A percentile compares a stretch with the other conserved stretches of the same genome.
Evolutionary conservation across 2,329 filamentous ascomycete genomes (phyloP).

Genomic region (Colletotrichum sp.): DNA sequence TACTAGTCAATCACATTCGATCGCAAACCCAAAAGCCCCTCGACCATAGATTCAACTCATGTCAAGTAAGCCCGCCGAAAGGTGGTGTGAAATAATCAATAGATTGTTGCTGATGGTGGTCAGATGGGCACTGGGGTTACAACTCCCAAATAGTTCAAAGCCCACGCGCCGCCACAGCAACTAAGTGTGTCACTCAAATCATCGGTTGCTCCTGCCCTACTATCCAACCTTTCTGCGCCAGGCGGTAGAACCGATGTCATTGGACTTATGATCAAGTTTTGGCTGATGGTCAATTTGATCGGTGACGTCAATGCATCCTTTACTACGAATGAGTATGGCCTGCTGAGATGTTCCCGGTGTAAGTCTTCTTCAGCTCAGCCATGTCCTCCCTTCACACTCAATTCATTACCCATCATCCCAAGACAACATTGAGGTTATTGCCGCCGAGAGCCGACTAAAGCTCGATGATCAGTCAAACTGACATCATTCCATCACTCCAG

Average conservation of each 20-base stretch:
- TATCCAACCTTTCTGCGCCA: neutral
- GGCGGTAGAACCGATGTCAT: neutral
- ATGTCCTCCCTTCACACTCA: neutral
- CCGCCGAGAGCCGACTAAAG: neutral
- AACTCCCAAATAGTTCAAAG: neutral
- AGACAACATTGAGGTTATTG: neutral
- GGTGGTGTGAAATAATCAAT: neutral
- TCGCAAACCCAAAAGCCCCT: neutral
- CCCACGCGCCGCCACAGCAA: neutral
- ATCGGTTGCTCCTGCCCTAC: neutral
- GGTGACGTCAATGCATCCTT: neutral
- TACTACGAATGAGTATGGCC: neutral
- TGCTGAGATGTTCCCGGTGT: neutral
- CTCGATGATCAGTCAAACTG: neutral
- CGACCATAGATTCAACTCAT: neutral
- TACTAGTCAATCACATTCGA: neutral
- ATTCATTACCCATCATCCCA: neutral
- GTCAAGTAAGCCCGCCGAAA: neutral
- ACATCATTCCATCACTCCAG: neutral
- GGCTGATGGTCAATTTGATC: neutral
- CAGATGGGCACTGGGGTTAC: neutral
- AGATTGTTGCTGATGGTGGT: neutral
- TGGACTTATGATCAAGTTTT: neutral
- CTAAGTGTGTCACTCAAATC: neutral
- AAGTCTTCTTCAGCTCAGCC: neutral